Conservation (phyloP, 2,329 filamentous ascomycete genomes). For the Cercospora brassicicola region DNA sequence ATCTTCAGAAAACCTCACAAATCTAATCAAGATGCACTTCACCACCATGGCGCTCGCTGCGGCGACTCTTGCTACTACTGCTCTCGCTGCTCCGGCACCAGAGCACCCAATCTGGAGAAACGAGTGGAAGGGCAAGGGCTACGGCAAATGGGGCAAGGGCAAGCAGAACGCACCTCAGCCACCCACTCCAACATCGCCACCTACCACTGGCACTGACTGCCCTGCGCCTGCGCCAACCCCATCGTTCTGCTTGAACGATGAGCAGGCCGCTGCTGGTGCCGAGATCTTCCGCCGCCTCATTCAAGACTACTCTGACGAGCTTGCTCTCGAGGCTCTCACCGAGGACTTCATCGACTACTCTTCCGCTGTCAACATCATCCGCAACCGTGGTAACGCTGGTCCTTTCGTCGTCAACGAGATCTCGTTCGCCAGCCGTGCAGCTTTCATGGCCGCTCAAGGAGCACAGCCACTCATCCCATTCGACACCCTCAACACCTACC, state of each 20-base stretch:
- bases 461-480: conserved; percentile 36
- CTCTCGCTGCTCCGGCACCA: conserved; percentile 25
- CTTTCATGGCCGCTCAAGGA: conserved; percentile 36
- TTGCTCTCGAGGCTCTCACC: conserved; percentile 33
- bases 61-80: conserved; percentile 23
- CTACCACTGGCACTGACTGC: conserved; percentile 10
- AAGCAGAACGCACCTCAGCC: conserved; percentile 16
- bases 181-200: conserved; percentile 5
- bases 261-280: conserved; percentile 30
- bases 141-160: conserved; percentile 26
- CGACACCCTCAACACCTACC: conserved; percentile 34
- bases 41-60: conserved; percentile 26
- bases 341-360: conserved; percentile 37
- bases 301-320: conserved; percentile 34
- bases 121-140: conserved; percentile 23
- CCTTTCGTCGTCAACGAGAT: conserved; percentile 31
- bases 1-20: neutral
- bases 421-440: conserved; percentile 31
- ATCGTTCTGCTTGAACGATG: conserved; percentile 28
- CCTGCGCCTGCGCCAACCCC: conserved; percentile 5
- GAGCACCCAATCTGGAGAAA: conserved; percentile 17
- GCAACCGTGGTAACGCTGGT: conserved; percentile 31
- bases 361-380: conserved; percentile 37
- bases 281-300: conserved; percentile 37
- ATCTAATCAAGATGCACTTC: conserved; percentile 26